Evolutionary conservation across 2,329 filamentous ascomycete genomes (phyloP), one percentile per base, ranked within the genome.

Genomic region (Diaporthe aspalathi): DNA sequence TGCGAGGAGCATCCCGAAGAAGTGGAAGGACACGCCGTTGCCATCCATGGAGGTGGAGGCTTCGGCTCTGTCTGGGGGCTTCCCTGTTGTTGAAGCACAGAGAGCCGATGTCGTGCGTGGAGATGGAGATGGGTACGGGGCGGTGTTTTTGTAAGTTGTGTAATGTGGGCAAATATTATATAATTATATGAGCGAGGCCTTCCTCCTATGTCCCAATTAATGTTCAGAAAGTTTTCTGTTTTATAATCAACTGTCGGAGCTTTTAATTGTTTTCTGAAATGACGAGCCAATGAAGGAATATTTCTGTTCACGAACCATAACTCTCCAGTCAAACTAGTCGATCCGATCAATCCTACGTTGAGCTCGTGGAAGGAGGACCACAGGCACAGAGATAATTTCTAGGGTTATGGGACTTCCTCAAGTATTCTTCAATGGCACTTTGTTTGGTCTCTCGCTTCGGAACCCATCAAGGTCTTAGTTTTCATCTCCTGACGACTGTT

Each of bases 1-100:
- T 32, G 82, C 80, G 0, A 74, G 74, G n/a, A 75, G 74, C 49
- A 75, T 84, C 11, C 79, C 81, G 72, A 73, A 74, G 5, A 74
- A 75, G 0, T 76, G 74, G 40, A 67, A 68, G 4, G 72, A 78
- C 6, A 73, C 73, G 6, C 78, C 80, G 4, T 73, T 76, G 17
- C 78, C 78, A 2, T 24, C 12, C 7, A 32, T 49, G 40, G 43
- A 63, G 12, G 43, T 49, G 5, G 60, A 63, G 29, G 14, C 27
- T 5, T 63, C 29, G 20, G 27, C 43, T 1, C 11, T 63, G 43
- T 24, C 60, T 2, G 60, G 60, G 1, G 29, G 29, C 27, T 63
- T 38, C 43, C 60, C 60, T 38, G 20, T 63, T 49, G 43, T 49
- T 7, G 20, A 63, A 43, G 43, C 60, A 22, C 24, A 35, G 12